Conservation (phyloP, 1,284 basidiomycete species). For the Mycosarcoma mackinlayi region DNA sequence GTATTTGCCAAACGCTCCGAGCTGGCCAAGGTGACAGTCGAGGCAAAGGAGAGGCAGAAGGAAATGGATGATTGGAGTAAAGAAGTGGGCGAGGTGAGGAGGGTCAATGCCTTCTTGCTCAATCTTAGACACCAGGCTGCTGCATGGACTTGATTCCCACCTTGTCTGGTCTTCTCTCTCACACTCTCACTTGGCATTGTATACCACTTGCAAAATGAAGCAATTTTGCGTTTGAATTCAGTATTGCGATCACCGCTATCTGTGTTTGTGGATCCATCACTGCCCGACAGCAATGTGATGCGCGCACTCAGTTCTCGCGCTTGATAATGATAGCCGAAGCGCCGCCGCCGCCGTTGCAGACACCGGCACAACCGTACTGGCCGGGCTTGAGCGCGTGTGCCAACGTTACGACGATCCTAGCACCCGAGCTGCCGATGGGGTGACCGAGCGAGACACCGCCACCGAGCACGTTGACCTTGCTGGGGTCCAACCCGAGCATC, state of each 20-base stretch:
- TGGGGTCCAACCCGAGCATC: slow-evolving; percentile 73
- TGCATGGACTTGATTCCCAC: slow-evolving; percentile 18
- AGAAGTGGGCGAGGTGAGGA: slow-evolving; percentile 33
- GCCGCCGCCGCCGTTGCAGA: slow-evolving; percentile 79
- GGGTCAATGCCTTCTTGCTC: slow-evolving; percentile 29
- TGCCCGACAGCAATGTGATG: too few species aligned
- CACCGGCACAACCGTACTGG: slow-evolving; percentile 94
- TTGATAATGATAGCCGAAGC: slow-evolving; percentile 61
- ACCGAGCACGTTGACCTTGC: slow-evolving; percentile 93
- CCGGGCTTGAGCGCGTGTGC: slow-evolving; percentile 92
- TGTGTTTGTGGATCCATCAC: too few species aligned
- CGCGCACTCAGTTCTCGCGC: slow-evolving; percentile 54
- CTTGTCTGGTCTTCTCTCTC: too few species aligned
- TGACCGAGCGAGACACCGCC: slow-evolving; percentile 69
- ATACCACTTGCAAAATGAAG: background rate
- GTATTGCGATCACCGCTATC: too few species aligned
- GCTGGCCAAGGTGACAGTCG: slow-evolving; percentile 18
- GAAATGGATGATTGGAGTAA: slow-evolving; percentile 35
- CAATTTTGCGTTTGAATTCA: background rate
- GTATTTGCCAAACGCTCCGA: slow-evolving; percentile 33
- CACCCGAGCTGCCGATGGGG: slow-evolving; percentile 92
- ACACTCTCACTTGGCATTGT: too few species aligned
- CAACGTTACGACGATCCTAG: slow-evolving; percentile 93
- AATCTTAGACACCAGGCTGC: slow-evolving; percentile 20
- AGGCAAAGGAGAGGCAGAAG: slow-evolving; percentile 34